These are phyloP conservation scores for Solanum virginianum DNA, from an alignment of 257 asterid species.

Conservation along the genomic window DNA sequence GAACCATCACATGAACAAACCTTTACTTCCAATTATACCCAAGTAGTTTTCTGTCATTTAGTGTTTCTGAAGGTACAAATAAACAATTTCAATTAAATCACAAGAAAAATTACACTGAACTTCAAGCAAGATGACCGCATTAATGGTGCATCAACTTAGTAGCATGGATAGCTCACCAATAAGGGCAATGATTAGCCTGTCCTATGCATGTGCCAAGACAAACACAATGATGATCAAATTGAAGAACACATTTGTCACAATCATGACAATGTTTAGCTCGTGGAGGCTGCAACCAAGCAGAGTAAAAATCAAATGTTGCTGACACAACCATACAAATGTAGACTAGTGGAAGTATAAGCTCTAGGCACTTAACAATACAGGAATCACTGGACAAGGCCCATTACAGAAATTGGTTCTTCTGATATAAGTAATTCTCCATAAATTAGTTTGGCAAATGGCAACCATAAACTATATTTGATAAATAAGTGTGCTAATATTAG, in stretches of 20 bases:
- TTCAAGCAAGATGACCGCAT: not conserved
- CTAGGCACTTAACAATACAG: not conserved
- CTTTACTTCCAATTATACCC: not conserved
- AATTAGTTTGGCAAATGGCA: not conserved
- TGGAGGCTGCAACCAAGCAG: constrained; percentile 65
- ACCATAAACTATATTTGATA: not conserved
- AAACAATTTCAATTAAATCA: not conserved
- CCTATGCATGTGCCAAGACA: constrained; percentile 99
- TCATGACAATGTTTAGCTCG: constrained; percentile 95
- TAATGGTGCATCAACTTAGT: not conserved
- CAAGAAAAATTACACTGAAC: not conserved
- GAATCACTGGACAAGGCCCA: not conserved
- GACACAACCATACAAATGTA: not conserved
- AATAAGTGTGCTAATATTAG: not conserved
- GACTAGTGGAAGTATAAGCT: not conserved
- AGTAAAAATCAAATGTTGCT: not conserved
- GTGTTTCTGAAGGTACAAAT: not conserved
- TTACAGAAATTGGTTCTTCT: not conserved
- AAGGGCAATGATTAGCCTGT: constrained; percentile 78
- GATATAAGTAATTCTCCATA: not conserved
- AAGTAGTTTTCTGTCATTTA: not conserved
- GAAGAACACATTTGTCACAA: constrained; percentile 95
- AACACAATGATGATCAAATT: constrained; percentile 98
- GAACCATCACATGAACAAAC: not conserved
- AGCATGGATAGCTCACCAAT: constrained; percentile 50